Evolutionary conservation across 2,329 filamentous ascomycete genomes (phyloP).

Genomic region (Phialemonium atrogriseum): DNA sequence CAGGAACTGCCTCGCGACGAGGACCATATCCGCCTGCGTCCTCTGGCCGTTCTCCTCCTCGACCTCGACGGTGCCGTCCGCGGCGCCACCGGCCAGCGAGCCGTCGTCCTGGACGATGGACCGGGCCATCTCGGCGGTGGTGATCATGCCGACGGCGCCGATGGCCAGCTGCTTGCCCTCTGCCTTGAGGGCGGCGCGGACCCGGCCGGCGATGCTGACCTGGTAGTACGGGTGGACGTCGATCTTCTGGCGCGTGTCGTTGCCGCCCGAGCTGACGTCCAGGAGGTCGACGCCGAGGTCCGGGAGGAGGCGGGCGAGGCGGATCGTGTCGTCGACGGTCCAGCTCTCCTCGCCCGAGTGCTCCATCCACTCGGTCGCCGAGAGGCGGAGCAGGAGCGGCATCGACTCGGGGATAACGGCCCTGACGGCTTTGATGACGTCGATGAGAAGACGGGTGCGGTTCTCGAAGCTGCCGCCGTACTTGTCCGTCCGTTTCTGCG

Average conservation of each 20-base stretch:
- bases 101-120: constrained; percentile 42
- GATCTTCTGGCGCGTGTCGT: constrained; percentile 54
- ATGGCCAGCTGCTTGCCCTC: constrained; percentile 51
- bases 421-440: constrained; percentile 43
- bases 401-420: constrained; percentile 42
- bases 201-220: constrained; percentile 59
- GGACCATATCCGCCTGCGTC: constrained; percentile 57
- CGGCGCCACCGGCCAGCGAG: constrained; percentile 15
- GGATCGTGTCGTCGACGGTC: constrained; percentile 60
- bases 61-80: constrained; percentile 31
- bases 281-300: constrained; percentile 71
- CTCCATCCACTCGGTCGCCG: constrained; percentile 57
- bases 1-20: constrained; percentile 70
- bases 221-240: constrained; percentile 61
- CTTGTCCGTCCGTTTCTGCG: constrained; percentile 47
- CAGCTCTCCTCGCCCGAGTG: constrained; percentile 42
- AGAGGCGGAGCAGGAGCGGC: constrained; percentile 52
- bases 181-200: constrained; percentile 56
- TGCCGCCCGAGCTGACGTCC: constrained; percentile 73
- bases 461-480: constrained; percentile 62
- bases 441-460: constrained; percentile 51
- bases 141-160: constrained; percentile 68
- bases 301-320: constrained; percentile 62
- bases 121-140: constrained; percentile 58
- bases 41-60: constrained; percentile 27